Evolutionary conservation across 495 filamentous ascomycete genomes (phyloP).

Genomic region (Aspergillus taichungensis): DNA sequence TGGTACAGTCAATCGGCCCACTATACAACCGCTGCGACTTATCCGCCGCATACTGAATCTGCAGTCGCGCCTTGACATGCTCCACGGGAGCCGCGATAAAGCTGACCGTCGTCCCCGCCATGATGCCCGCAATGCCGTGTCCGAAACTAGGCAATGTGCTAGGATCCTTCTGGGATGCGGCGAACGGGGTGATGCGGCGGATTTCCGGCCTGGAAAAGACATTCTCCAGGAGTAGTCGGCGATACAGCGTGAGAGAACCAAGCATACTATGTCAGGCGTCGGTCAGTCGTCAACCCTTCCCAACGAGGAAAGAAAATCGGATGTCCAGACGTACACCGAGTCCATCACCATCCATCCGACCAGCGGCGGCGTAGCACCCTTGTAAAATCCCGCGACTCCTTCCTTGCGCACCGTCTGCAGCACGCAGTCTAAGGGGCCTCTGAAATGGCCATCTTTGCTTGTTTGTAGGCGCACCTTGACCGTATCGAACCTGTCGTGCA

Average conservation of each 20-base stretch:
- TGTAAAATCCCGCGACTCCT: conserved; percentile 72
- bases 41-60: conserved; percentile 77
- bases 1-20: conserved; percentile 75
- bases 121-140: conserved; percentile 76
- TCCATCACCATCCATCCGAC: conserved; percentile 99
- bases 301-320: not conserved
- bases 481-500: conserved; percentile 64
- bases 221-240: conserved; percentile 66
- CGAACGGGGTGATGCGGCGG: conserved; percentile 27
- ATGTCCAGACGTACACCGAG: conserved; percentile 50
- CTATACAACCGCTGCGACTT: conserved; percentile 69
- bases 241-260: conserved; percentile 82
- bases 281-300: not conserved
- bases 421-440: conserved; percentile 79
- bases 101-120: conserved; percentile 82
- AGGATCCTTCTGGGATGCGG: conserved; percentile 19
- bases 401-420: conserved; percentile 73
- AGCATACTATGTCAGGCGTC: conserved; percentile 54
- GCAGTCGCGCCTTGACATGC: conserved; percentile 88
- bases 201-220: conserved; percentile 57
- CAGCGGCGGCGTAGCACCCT: conserved; percentile 79
- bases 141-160: conserved; percentile 63
- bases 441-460: conserved; percentile 65
- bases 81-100: conserved; percentile 92
- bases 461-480: conserved; percentile 95